Conservation (phyloP, 2,329 filamentous ascomycete species). For the Mycocentrospora acerina region DNA sequence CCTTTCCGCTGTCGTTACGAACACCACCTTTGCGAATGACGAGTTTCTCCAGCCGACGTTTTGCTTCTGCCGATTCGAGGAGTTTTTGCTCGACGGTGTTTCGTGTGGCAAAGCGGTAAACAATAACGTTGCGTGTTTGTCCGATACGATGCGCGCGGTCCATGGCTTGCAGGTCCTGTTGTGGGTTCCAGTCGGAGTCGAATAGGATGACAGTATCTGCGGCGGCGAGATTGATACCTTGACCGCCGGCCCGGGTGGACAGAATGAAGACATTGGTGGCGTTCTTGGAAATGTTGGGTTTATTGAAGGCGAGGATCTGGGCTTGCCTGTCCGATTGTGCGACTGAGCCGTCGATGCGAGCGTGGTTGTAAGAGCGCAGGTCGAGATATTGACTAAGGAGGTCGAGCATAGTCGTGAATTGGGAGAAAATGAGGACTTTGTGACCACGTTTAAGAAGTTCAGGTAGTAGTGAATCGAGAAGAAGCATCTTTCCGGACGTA, state of each 20-base stretch:
- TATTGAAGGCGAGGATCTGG: slow-evolving; percentile 54
- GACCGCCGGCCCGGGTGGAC: slow-evolving; percentile 86
- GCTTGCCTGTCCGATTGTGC: slow-evolving; percentile 61
- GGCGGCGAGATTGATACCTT: slow-evolving; percentile 89
- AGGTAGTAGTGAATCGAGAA: slow-evolving; percentile 83
- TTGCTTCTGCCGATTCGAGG: slow-evolving; percentile 84
- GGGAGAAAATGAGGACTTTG: slow-evolving; percentile 94
- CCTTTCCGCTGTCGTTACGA: slow-evolving; percentile 63
- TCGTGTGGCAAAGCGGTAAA: slow-evolving; percentile 91
- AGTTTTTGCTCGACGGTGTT: slow-evolving; percentile 89
- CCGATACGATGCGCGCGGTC: slow-evolving; percentile 95
- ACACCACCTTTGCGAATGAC: slow-evolving; percentile 86
- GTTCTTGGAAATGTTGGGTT: slow-evolving; percentile 27
- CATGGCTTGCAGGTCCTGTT: slow-evolving; percentile 95
- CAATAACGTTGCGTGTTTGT: slow-evolving; percentile 85
- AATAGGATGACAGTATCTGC: slow-evolving; percentile 93
- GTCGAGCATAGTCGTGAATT: slow-evolving; percentile 93
- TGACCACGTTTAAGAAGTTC: slow-evolving; percentile 72
- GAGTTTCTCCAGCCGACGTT: slow-evolving; percentile 87
- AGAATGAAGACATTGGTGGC: slow-evolving; percentile 74
- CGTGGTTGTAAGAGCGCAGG: slow-evolving; percentile 78
- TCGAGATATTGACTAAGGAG: slow-evolving; percentile 84
- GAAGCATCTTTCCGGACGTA: slow-evolving; percentile 90
- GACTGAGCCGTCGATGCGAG: slow-evolving; percentile 88
- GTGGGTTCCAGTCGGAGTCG: slow-evolving; percentile 91